Base-by-base conservation (phyloP, 2,329 filamentous ascomycete genomes). In the Paracoccidioides lutzii region DNA sequence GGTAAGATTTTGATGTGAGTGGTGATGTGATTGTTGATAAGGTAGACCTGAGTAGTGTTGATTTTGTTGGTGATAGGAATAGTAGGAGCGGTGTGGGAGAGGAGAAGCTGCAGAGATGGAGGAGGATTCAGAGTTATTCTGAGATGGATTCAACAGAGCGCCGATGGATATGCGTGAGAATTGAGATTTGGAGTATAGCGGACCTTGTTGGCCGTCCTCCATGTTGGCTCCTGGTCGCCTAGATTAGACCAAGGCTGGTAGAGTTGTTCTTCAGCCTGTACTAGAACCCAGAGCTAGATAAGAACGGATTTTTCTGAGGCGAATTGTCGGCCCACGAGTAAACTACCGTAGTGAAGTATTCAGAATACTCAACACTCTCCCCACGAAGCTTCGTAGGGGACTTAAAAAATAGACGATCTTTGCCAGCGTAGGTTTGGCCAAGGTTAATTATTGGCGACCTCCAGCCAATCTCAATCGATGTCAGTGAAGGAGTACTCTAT, bases 121-220 rank as follows among this genome's bases (percentile, higher is more conserved):
- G 30, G 43, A 49, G 9, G 53, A 35, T 33, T 54, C 35, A 30
- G 40, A 53, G n/a, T 53, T 42, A 15, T 56, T 40, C 28, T 48
- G 46, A 14, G 44, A 38, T 45, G 57, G 59, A 41, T 60, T 60
- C 12, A 60, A 37, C 10, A 60, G 52, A 22, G 59, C 55, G 43
- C 55, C 57, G 33, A 60, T 60, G 41, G 57, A 57, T 45, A 60
- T 60, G 12, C 59, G 59, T 33, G 53, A 48, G 28, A 32, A 7
- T 30, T 54, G 41, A 28, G 53, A 40, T 46, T 52, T 48, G 15
- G 49, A 33, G 5, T 52, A 52, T 42, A 32, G 22, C 12, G 49
- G n/a, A 33, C 37, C 38, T 32, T 12, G 53, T 3, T 49, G 30
- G 22, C 42, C 30, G 28, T 54, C 48, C 32, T 46, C 53, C 53